Conservation (phyloP, 176 grass and related monocot species). For the Zoysia pacifica region DNA sequence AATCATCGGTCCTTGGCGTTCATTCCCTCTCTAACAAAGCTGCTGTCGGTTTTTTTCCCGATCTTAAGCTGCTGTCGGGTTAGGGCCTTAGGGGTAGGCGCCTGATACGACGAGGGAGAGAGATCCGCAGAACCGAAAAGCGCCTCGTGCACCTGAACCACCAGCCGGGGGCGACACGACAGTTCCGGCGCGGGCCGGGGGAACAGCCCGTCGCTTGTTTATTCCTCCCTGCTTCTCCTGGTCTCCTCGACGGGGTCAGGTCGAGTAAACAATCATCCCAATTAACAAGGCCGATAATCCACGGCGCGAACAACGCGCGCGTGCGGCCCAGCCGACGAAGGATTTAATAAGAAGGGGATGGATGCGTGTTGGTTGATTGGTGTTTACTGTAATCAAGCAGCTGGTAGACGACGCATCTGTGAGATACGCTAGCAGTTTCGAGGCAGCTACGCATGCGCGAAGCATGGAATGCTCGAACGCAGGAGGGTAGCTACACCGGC, state of each 20-base stretch:
- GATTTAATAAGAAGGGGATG: constrained; percentile 30
- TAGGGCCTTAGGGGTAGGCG: not conserved
- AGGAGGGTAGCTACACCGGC: constrained; percentile 9
- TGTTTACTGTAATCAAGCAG: too few species aligned
- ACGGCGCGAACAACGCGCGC: not conserved
- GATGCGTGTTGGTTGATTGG: constrained; percentile 32
- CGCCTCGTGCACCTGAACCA: constrained; percentile 48
- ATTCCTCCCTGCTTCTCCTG: constrained; percentile 47
- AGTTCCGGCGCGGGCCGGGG: constrained; percentile 37
- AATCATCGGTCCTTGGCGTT: too few species aligned
- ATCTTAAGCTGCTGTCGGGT: too few species aligned
- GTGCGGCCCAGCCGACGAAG: not conserved
- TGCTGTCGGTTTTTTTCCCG: not conserved
- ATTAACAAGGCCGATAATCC: not conserved
- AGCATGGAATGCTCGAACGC: constrained; percentile 33
- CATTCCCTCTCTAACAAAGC: not conserved
- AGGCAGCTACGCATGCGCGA: not conserved
- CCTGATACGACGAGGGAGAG: constrained; percentile 40
- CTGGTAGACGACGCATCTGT: not conserved
- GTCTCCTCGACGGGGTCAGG: constrained; percentile 36
- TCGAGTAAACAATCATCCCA: not conserved
- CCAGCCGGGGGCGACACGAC: constrained; percentile 34
- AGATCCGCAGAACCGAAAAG: constrained; percentile 32
- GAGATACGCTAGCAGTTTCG: not conserved
- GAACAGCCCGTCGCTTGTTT: constrained; percentile 48